Conservation (phyloP, 179 eudicot species). For the Silene vulgaris region DNA sequence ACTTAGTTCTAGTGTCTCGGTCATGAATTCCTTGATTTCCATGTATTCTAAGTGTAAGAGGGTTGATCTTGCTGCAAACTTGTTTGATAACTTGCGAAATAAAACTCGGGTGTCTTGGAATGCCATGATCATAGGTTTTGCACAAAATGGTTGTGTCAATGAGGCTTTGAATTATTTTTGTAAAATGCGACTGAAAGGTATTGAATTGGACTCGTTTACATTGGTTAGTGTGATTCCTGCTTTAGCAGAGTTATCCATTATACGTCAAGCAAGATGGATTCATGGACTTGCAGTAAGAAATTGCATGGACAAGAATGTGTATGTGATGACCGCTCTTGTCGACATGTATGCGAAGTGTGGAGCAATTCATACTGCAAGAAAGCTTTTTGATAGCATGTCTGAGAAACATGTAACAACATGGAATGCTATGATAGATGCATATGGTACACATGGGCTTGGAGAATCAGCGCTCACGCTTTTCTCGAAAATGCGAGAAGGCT, state of each 20-base stretch:
- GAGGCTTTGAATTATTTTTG: conserved; percentile 48
- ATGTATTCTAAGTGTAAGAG: conserved; percentile 68
- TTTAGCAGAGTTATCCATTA: conserved; percentile 51
- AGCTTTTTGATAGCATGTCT: conserved; percentile 49
- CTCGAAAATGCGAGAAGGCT: conserved; percentile 40
- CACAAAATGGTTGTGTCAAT: conserved; percentile 47
- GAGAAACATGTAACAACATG: conserved; percentile 64
- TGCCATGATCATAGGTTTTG: conserved; percentile 64
- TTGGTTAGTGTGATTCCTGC: conserved; percentile 66
- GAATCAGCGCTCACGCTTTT: conserved; percentile 44
- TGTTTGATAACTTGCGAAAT: conserved; percentile 35
- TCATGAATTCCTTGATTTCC: conserved; percentile 60
- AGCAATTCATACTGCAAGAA: conserved; percentile 53
- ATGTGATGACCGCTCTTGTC: conserved; percentile 62
- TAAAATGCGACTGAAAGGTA: conserved; percentile 34
- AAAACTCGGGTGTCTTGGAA: conserved; percentile 77
- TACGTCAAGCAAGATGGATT: conserved; percentile 63
- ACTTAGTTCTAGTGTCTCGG: conserved; percentile 41
- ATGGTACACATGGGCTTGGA: conserved; percentile 69
- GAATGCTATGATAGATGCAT: conserved; percentile 82
- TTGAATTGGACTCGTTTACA: conserved; percentile 54
- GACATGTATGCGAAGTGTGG: conserved; percentile 85
- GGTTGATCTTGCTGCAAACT: conserved; percentile 41
- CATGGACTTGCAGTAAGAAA: conserved; percentile 53
- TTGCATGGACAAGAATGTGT: conserved; percentile 48